A percentile compares a stretch with the other conserved stretches of the same genome.
phyloP scores from a whole-genome alignment of 2,329 filamentous ascomycete genomes.

The Paecilomyces sp. region DNA sequence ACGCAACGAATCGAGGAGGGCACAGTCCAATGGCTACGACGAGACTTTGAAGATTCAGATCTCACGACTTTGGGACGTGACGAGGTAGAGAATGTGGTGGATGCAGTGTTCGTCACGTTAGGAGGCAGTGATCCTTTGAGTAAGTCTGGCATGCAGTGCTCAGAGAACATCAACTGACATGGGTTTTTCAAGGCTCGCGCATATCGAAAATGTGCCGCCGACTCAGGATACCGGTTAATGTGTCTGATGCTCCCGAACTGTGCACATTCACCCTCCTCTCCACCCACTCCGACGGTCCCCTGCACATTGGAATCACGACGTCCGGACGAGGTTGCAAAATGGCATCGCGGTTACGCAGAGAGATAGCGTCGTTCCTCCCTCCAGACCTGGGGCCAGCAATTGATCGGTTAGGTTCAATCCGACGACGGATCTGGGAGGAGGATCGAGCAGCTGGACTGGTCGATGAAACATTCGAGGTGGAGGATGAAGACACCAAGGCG shows the following conservation, averaged over 20 bases:
- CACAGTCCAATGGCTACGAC: conserved; percentile 33
- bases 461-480: conserved; percentile 37
- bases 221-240: conserved; percentile 84
- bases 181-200: conserved; percentile 44
- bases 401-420: conserved; percentile 64
- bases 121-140: conserved; percentile 43
- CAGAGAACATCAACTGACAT: conserved; percentile 23
- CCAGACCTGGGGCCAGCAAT: conserved; percentile 69
- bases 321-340: conserved; percentile 93
- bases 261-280: conserved; percentile 88
- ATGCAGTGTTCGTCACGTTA: conserved; percentile 82
- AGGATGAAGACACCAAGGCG: conserved; percentile 39
- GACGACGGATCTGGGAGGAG: conserved; percentile 66
- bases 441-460: conserved; percentile 50
- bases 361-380: conserved; percentile 76
- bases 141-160: conserved; percentile 25
- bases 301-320: conserved; percentile 93
- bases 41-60: conserved; percentile 62
- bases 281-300: conserved; percentile 79
- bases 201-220: conserved; percentile 70
- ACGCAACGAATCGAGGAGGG: conserved; percentile 36
- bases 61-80: conserved; percentile 69
- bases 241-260: conserved; percentile 76
- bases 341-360: conserved; percentile 77
- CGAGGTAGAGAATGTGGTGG: conserved; percentile 71